Base-by-base conservation (phyloP, 2,329 filamentous ascomycete species). In the Ophidiomyces ophidiicola region DNA sequence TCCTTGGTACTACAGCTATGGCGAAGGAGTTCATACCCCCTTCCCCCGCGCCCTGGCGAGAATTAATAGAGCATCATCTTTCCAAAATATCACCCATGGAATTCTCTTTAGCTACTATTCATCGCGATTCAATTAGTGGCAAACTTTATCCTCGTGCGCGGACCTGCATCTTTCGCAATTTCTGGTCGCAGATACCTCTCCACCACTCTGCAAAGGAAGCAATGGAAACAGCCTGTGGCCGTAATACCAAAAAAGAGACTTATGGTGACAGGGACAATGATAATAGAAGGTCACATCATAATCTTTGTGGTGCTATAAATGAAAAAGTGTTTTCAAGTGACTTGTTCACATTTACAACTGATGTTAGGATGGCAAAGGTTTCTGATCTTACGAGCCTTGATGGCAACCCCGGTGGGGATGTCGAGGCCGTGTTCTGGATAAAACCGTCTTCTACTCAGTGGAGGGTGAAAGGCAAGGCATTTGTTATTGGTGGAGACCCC, bases 401-500 rank as follows among this genome's bases (percentile, higher is more conserved):
- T 40, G 66, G 75, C 40, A 77, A 77, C 6, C 71, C 78, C 24
- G 77, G 84, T 26, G 76, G 76, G 1, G 69, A 72, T 2, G 75
- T 88, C n/a, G 88, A 94, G 62, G 83, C 78, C 5, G 74, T 85
- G 7, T 90, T 82, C 57, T 96, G 87, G 88, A 67, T 78, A 6
- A 71, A 74, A 47, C 72, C 79, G 30, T 66, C 69, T 4, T 72
- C 68, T 57, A 80, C 76, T 11, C 88, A 96, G 65, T 96, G 88
- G 88, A 74, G 88, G 43, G 59, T 96, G 23, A 76, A 78, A 33
- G 88, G 88, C 1, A 68, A 66, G 43, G 82, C 80, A 12, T 90
- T 78, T 63, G 64, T 94, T 3, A 66, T 96, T 21, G 82, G 76
- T 34, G 82, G 86, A 50, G 72, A 79, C 42, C 74, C 78, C 45